Evolutionary conservation across 192 early-diverging fungal species (phyloP).

Genomic region (Polychytrium aggregatum): DNA sequence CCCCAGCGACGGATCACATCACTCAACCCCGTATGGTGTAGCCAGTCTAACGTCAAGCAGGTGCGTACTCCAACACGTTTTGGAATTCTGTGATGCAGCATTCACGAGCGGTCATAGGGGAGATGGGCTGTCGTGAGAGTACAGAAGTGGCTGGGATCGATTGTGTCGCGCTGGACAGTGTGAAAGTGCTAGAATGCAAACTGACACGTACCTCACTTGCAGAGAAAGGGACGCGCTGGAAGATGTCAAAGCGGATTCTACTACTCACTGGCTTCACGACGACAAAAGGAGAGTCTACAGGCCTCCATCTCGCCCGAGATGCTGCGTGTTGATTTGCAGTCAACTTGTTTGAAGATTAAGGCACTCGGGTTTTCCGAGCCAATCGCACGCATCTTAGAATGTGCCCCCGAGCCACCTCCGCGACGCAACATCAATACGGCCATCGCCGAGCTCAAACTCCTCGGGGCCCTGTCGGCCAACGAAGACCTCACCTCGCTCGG

Average conservation of each 20-base stretch:
- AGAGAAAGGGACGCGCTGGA: conserved; percentile 93
- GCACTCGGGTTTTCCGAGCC: conserved; percentile 45
- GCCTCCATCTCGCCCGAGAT: conserved; percentile 58
- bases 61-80: no score
- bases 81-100: no score
- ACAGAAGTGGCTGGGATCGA: no score
- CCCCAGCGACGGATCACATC: conserved; percentile 20
- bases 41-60: conserved; percentile 33
- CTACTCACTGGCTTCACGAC: conserved; percentile 38
- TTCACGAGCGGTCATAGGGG: no score
- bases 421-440: conserved; percentile 16
- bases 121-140: no score
- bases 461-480: conserved; percentile 23
- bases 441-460: conserved; percentile 14
- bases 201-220: no score
- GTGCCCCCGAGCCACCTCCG: conserved; percentile 31
- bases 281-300: conserved; percentile 13
- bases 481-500: conserved; percentile 56
- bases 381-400: conserved; percentile 17
- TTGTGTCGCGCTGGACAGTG: no score
- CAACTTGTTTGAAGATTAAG: conserved; percentile 51
- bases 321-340: conserved; percentile 67
- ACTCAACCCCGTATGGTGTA: conserved; percentile 20
- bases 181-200: no score
- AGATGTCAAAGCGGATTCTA: conserved; percentile 55